Evolutionary conservation across 2,329 filamentous ascomycete genomes (phyloP).

Genomic region (Ophiostoma tasmaniense): DNA sequence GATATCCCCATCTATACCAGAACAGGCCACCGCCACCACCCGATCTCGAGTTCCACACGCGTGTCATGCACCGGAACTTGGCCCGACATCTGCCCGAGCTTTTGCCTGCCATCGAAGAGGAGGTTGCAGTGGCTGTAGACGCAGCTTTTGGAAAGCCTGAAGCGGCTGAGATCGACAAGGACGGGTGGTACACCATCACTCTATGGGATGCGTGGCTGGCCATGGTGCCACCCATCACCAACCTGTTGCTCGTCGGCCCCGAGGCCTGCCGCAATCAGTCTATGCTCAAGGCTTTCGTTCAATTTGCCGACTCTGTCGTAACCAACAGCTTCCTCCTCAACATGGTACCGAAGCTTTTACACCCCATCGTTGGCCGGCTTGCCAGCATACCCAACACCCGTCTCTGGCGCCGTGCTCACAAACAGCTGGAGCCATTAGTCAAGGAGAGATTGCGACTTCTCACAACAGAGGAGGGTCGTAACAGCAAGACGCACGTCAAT

Average conservation of each 20-base stretch:
- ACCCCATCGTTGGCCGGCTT: conserved; percentile 41
- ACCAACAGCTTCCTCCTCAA: conserved; percentile 37
- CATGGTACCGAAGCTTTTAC: conserved; percentile 39
- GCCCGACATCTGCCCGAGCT: conserved; percentile 33
- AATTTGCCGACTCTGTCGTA: conserved; percentile 43
- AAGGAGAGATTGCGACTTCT: conserved; percentile 40
- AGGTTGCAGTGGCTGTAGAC: conserved; percentile 32
- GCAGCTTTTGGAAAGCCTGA: conserved; percentile 24
- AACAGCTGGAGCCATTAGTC: conserved; percentile 40
- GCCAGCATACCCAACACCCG: conserved; percentile 38
- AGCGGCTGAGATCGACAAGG: neutral
- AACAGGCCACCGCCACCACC: neutral
- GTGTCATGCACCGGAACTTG: conserved; percentile 37
- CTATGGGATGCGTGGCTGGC: conserved; percentile 38
- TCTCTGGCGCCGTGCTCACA: conserved; percentile 37
- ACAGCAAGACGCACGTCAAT: conserved; percentile 34
- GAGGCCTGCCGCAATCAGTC: conserved; percentile 33
- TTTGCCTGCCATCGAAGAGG: conserved; percentile 35
- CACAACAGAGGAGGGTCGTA: conserved; percentile 14
- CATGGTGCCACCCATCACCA: conserved; percentile 37
- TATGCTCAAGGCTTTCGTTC: conserved; percentile 39
- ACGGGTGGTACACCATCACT: conserved; percentile 32
- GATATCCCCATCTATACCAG: neutral
- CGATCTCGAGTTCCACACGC: conserved; percentile 32
- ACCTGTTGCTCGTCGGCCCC: conserved; percentile 35